Evolutionary conservation across 2,329 filamentous ascomycete species (phyloP).

Genomic region (Microcyclosporella mali): DNA sequence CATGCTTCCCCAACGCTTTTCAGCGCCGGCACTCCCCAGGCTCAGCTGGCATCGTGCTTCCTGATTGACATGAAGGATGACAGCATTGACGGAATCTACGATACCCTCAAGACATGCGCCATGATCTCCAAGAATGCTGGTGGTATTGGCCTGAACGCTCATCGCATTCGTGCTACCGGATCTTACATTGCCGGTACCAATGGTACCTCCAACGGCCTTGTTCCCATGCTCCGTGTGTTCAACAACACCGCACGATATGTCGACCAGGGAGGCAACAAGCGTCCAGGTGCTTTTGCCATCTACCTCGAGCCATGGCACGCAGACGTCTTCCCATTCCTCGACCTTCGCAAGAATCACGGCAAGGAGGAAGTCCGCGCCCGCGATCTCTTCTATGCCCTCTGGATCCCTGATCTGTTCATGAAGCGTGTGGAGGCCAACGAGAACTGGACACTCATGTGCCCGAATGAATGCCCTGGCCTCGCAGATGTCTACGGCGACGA

Average conservation of each 20-base stretch:
- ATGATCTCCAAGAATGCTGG: slow-evolving; percentile 99
- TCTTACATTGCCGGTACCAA: slow-evolving; percentile 98
- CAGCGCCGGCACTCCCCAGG: slow-evolving; percentile 91
- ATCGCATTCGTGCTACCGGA: slow-evolving; percentile 93
- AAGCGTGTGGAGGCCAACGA: slow-evolving; percentile 96
- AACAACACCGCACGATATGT: slow-evolving; percentile 99
- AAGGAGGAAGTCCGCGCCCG: slow-evolving; percentile 97
- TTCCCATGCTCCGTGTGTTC: slow-evolving; percentile 97
- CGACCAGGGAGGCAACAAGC: slow-evolving; percentile 98
- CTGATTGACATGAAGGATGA: slow-evolving; percentile 99
- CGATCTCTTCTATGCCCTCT: slow-evolving; percentile 94
- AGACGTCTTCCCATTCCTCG: slow-evolving; percentile 94
- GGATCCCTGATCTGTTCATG: slow-evolving; percentile 99
- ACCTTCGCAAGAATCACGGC: slow-evolving; percentile 97
- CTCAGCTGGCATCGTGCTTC: slow-evolving; percentile 97
- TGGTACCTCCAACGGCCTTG: slow-evolving; percentile 92
- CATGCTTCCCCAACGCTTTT: slow-evolving; percentile 97
- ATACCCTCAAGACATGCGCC: slow-evolving; percentile 97
- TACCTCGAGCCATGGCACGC: slow-evolving; percentile 99
- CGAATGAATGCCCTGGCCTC: slow-evolving; percentile 89
- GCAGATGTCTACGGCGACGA: slow-evolving; percentile 97
- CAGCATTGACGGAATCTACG: slow-evolving; percentile 98
- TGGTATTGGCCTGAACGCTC: slow-evolving; percentile 92
- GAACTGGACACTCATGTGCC: slow-evolving; percentile 97
- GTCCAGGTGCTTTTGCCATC: slow-evolving; percentile 95